phyloP scores from a whole-genome alignment of 345 rosid genomes.

The Abelmoschus esculentus region DNA sequence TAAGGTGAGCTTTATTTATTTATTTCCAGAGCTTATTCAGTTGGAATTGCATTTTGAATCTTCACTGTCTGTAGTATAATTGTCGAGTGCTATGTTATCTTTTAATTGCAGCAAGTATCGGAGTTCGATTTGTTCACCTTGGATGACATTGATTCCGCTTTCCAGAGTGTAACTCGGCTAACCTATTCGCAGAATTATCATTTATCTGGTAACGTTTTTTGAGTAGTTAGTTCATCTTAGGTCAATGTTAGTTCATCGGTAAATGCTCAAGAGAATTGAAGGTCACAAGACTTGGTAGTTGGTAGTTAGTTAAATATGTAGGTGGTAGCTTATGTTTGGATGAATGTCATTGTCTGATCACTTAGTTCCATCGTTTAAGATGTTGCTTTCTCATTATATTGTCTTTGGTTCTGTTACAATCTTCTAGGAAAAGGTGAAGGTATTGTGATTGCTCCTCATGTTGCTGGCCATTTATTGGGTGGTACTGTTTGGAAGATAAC shows the following conservation, averaged over 20 bases:
- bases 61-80: background rate
- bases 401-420: background rate
- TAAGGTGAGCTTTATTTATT: slow-evolving; percentile 37
- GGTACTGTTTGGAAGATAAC: slow-evolving; percentile 96
- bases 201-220: slow-evolving; percentile 55
- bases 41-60: background rate
- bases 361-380: background rate
- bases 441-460: slow-evolving; percentile 91
- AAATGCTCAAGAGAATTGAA: background rate
- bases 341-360: background rate
- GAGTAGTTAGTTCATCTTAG: background rate
- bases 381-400: background rate
- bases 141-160: slow-evolving; percentile 90
- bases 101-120: slow-evolving; percentile 69
- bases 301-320: background rate
- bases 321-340: background rate
- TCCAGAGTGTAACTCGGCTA: slow-evolving; percentile 76
- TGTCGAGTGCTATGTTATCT: background rate
- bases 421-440: slow-evolving; percentile 87
- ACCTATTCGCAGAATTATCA: slow-evolving; percentile 84
- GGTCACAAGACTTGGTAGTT: background rate
- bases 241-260: background rate
- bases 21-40: background rate
- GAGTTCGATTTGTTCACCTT: slow-evolving; percentile 87
- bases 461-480: slow-evolving; percentile 93